A percentile compares a stretch with the other conserved stretches of the same genome.
Evolutionary conservation across 306 rosid genomes (phyloP).

Genomic region (Citrullus amarus): DNA sequence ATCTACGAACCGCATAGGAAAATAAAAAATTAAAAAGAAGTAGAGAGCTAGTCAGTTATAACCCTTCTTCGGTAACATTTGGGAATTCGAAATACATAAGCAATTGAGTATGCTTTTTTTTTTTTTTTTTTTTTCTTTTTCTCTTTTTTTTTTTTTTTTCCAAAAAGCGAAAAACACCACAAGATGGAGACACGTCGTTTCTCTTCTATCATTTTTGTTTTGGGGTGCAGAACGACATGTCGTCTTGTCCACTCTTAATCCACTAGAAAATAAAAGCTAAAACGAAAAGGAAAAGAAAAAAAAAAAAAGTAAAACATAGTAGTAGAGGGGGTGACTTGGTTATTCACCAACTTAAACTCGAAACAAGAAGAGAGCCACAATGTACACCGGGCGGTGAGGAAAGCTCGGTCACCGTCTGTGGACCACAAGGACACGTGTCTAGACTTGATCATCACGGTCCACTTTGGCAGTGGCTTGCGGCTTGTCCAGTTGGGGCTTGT

Average conservation of each 20-base stretch:
- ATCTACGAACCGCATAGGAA: too few relatives aligned
- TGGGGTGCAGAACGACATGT: neutral
- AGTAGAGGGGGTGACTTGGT: neutral
- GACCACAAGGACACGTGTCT: neutral
- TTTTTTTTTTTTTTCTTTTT: neutral
- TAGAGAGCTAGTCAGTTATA: too few relatives aligned
- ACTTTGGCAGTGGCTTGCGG: conserved; percentile 10
- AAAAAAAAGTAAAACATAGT: neutral
- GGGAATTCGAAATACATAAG: neutral
- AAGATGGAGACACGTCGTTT: neutral
- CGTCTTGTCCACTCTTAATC: neutral
- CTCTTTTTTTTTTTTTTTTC: neutral
- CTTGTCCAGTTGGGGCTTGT: conserved; percentile 27
- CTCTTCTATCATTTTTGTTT: neutral
- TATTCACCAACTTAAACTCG: neutral
- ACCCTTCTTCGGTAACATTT: neutral
- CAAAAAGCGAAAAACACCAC: neutral
- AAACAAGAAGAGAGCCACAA: neutral
- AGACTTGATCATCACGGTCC: conserved; percentile 1
- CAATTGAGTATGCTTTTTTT: neutral
- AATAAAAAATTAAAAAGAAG: too few relatives aligned
- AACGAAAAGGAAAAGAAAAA: too few relatives aligned
- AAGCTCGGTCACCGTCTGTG: neutral
- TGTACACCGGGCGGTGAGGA: neutral
- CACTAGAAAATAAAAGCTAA: neutral